phyloP scores from a whole-genome alignment of 2,329 filamentous ascomycete species.

The Calonectria crousiana region DNA sequence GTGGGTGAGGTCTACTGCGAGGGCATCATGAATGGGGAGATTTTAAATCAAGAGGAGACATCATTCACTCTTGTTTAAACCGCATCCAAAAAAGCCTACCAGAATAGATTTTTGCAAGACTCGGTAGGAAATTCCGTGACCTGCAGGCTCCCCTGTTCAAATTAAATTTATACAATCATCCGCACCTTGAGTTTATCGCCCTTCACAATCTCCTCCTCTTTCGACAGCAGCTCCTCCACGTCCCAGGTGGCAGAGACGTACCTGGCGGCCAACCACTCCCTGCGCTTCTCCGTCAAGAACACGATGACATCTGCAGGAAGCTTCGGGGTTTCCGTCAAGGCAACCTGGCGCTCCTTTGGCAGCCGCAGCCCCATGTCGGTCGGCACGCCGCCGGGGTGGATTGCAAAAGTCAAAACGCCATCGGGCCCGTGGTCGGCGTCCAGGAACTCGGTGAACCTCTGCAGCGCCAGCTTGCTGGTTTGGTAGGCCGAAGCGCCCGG shows the following conservation, averaged over 20 bases:
- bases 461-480: conserved; percentile 61
- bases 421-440: conserved; percentile 57
- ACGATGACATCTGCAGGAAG: conserved; percentile 58
- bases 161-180: conserved; percentile 9
- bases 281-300: conserved; percentile 55
- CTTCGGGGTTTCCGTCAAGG: conserved; percentile 50
- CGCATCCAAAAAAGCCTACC: not conserved
- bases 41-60: conserved; percentile 21
- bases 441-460: conserved; percentile 62
- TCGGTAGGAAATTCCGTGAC: not conserved
- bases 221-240: conserved; percentile 56
- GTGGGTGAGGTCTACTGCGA: conserved; percentile 50
- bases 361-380: conserved; percentile 47
- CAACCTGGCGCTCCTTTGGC: conserved; percentile 32
- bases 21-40: conserved; percentile 50
- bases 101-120: not conserved
- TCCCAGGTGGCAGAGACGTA: conserved; percentile 61
- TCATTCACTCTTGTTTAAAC: conserved; percentile 18
- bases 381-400: conserved; percentile 53
- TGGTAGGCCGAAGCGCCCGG: conserved; percentile 58
- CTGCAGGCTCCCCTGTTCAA: not conserved
- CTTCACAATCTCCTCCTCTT: conserved; percentile 56
- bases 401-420: conserved; percentile 53
- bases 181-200: conserved; percentile 8
- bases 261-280: conserved; percentile 59